Evolutionary conservation across 2,329 filamentous ascomycete genomes (phyloP), one percentile per base, ranked within the genome.

Genomic region (Aspergillus melleus): DNA sequence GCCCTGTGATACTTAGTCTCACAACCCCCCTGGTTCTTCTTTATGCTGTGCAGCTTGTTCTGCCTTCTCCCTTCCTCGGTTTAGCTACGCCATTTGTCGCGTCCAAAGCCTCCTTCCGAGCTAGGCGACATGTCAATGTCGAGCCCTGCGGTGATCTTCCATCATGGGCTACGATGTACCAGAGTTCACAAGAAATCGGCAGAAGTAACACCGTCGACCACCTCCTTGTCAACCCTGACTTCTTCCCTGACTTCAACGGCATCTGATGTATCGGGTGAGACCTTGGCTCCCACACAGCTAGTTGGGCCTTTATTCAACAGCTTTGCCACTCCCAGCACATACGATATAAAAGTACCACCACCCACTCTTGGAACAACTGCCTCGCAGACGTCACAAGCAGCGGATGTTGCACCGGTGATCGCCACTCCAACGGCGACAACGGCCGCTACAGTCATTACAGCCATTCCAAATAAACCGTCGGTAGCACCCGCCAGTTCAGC

Each of bases 61-160:
- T 22, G 29, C 51, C 14, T 54, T 57, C 30, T 49, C 54, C 54
- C 47, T 30, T 54, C 32, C 47, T 29, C 44, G 52, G 55, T 58
- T 52, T 56, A 55, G 52, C 49, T 24, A 53, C 46, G 59, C 16
- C 49, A 22, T 49, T 39, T 46, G 24, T 52, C 52, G 52, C 57
- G 42, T 52, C 49, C 20, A 20, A 51, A 54, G 53, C n/a, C 36
- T 58, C 64, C 56, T 64, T 63, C 49, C 52, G 64, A 62, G 61
- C 66, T 62, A 54, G 61, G 56, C 64, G 66, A 66, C 59, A 72
- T 73, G 68, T 65, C 65, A 53, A 71, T 70, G 64, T 62, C 68
- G 32, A 63, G 60, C 62, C 65, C 60, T 50, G 68, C 65, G 4
- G 61, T 70, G 30, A 61, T 67, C 53, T 64, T 65, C 20, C 61